Evolutionary conservation across 495 filamentous ascomycete species (phyloP).

Genomic region (Penicillium herquei): DNA sequence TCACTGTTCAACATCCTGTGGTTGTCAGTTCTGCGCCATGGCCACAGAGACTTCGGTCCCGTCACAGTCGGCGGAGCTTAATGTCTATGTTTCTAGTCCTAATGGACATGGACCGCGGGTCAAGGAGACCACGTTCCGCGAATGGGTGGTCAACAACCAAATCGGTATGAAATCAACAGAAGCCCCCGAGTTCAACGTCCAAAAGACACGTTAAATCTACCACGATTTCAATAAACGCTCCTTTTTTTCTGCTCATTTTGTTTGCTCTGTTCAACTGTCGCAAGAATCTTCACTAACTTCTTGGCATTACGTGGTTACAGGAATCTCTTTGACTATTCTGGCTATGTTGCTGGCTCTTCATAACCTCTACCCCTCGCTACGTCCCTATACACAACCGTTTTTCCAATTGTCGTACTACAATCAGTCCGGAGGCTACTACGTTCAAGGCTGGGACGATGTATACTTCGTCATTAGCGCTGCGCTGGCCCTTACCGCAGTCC

Average conservation of each 20-base stretch:
- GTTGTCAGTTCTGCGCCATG: conserved; percentile 25
- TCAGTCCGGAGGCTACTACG: conserved; percentile 61
- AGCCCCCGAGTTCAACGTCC: too few relatives aligned
- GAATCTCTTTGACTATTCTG: conserved; percentile 74
- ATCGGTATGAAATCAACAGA: conserved; percentile 42
- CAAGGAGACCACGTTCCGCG: conserved; percentile 48
- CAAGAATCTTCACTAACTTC: conserved; percentile 13
- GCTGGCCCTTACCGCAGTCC: conserved; percentile 79
- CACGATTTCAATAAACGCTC: not conserved
- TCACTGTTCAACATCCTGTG: conserved; percentile 12
- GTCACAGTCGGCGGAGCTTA: conserved; percentile 37
- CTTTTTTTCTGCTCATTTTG: not conserved
- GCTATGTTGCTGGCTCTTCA: conserved; percentile 75
- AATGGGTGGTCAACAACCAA: conserved; percentile 54
- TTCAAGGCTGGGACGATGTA: conserved; percentile 74
- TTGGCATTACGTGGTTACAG: conserved; percentile 37
- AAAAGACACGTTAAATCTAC: too few relatives aligned
- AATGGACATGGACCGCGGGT: conserved; percentile 25
- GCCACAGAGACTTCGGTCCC: conserved; percentile 31
- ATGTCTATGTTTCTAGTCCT: conserved; percentile 43
- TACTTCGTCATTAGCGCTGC: conserved; percentile 78
- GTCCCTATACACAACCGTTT: conserved; percentile 77
- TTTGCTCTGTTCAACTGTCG: not conserved
- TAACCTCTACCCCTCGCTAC: conserved; percentile 72
- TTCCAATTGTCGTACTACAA: conserved; percentile 84